Conservation (phyloP, 306 rosid species). For the Astragalus glycyphyllos region DNA sequence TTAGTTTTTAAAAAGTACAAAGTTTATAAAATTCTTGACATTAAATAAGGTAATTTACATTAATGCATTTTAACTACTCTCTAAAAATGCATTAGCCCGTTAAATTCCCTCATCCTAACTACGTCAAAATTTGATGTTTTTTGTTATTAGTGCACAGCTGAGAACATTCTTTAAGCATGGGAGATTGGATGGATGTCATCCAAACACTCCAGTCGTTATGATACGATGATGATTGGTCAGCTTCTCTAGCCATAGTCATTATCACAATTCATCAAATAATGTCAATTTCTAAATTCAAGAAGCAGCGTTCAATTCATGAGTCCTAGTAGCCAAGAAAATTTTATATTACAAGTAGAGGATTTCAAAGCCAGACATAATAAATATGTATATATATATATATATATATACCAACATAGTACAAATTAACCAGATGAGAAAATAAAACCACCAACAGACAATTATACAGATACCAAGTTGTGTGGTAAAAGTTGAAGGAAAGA, state of each 20-base stretch:
- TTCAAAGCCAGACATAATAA: constrained; percentile 1
- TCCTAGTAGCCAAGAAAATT: background rate
- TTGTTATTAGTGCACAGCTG: too few relatives aligned
- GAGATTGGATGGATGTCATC: too few relatives aligned
- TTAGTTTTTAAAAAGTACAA: too few relatives aligned
- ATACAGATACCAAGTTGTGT: constrained; percentile 35
- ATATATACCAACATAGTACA: constrained; percentile 11
- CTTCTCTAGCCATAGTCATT: background rate
- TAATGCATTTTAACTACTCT: too few relatives aligned
- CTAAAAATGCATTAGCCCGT: too few relatives aligned
- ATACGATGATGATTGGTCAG: too few relatives aligned
- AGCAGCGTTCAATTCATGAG: constrained; percentile 3
- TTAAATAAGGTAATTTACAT: too few relatives aligned
- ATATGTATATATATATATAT: background rate
- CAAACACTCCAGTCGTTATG: too few relatives aligned
- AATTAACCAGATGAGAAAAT: constrained; percentile 2
- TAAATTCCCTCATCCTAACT: too few relatives aligned
- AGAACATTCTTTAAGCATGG: too few relatives aligned
- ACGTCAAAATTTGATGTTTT: too few relatives aligned
- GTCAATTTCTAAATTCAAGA: constrained; percentile 20
- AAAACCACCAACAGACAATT: constrained; percentile 21
- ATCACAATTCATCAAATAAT: constrained; percentile 1
- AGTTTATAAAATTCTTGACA: too few relatives aligned
- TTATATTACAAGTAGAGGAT: constrained; percentile 8
- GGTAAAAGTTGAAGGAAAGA: constrained; percentile 29